Evolutionary conservation across 164 flowering plant genomes (phyloP).

Genomic region (Sedum album): DNA sequence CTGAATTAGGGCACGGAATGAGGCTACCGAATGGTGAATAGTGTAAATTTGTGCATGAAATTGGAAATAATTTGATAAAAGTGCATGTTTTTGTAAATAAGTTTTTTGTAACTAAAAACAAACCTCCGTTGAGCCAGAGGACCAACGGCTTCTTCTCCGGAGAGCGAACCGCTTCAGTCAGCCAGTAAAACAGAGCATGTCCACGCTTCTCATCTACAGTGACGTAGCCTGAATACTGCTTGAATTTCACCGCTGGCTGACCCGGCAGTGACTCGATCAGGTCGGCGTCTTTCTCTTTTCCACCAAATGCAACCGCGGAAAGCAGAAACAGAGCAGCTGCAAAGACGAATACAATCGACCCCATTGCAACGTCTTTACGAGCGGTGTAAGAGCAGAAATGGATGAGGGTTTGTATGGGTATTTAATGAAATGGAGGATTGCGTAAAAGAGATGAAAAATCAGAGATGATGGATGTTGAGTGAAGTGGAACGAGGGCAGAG

Average conservation of each 20-base stretch:
- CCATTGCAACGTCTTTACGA: not conserved
- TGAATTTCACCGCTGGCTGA: slow-evolving; percentile 15
- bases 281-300: slow-evolving; percentile 12
- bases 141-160: slow-evolving; percentile 14
- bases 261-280: slow-evolving; percentile 8
- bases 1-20: not conserved
- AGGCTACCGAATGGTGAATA: not conserved
- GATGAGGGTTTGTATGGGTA: not conserved
- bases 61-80: not conserved
- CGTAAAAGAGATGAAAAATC: not conserved
- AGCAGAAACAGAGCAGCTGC: not conserved
- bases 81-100: not conserved
- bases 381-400: not conserved
- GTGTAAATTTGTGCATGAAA: not conserved
- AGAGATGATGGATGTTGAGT: not conserved
- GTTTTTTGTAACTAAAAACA: slow-evolving; percentile 10
- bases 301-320: not conserved
- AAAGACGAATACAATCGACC: not conserved
- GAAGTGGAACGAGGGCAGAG: not conserved
- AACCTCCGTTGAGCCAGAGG: slow-evolving; percentile 17
- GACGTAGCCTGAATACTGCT: slow-evolving; percentile 15
- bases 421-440: not conserved
- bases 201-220: slow-evolving; percentile 11
- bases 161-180: slow-evolving; percentile 8
- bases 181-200: slow-evolving; percentile 16